A percentile compares a stretch with the other conserved stretches of the same genome.
Evolutionary conservation across 345 rosid species (phyloP).

Genomic region (Populus pruinosa): DNA sequence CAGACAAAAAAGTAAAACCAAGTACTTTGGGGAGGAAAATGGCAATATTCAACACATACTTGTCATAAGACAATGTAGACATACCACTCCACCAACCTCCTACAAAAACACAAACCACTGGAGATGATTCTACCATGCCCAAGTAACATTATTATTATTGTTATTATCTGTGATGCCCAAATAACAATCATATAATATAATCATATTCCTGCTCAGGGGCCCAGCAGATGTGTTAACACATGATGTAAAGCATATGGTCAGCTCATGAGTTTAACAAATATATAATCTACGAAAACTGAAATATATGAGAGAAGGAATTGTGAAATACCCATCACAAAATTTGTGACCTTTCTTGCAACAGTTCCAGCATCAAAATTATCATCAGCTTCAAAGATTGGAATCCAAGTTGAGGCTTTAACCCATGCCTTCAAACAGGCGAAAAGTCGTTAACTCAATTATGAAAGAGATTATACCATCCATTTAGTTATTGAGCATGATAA

Average conservation of each 20-base stretch:
- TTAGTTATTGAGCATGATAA: background rate
- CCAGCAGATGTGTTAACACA: constrained; percentile 2
- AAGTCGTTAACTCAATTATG: background rate
- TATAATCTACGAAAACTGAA: background rate
- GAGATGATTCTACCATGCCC: background rate
- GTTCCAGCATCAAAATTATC: constrained; percentile 55
- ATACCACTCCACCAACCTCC: constrained; percentile 99
- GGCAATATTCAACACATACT: constrained; percentile 35
- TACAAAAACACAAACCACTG: constrained; percentile 29
- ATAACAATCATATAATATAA: background rate
- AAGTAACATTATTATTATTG: background rate
- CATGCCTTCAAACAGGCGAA: constrained; percentile 53
- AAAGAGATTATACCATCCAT: background rate
- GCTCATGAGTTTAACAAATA: background rate
- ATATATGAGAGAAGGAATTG: constrained; percentile 13
- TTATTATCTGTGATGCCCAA: background rate
- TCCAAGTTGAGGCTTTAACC: constrained; percentile 85
- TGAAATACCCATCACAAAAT: constrained; percentile 72
- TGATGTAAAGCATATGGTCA: background rate
- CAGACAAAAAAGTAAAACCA: constrained; percentile 1
- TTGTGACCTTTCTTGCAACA: constrained; percentile 60
- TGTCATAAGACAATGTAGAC: constrained; percentile 61
- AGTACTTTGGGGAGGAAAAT: background rate
- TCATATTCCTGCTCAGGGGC: background rate
- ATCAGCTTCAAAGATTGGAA: constrained; percentile 74